Conservation (phyloP, 192 early-diverging fungal genomes). For the Gigaspora rosea region DNA sequence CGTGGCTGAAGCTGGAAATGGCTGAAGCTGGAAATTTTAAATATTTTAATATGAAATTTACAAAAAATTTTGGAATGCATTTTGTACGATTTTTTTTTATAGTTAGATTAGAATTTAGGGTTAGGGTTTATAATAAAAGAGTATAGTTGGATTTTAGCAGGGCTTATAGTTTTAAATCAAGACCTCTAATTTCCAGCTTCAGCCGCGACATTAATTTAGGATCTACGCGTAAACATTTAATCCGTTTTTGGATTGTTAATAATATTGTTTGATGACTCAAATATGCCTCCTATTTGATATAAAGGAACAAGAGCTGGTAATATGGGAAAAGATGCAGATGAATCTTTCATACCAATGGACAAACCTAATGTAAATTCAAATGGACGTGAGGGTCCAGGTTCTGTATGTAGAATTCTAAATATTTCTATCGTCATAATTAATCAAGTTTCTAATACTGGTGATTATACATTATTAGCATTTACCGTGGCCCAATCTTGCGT, state of each 20-base stretch:
- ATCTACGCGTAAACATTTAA: constrained; percentile 9
- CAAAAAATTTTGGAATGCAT: too few species aligned
- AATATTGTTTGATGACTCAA: constrained; percentile 8
- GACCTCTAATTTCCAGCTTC: too few species aligned
- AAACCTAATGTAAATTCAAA: constrained; percentile 2
- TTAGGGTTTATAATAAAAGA: too few species aligned
- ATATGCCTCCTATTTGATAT: constrained; percentile 7
- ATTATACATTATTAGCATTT: constrained; percentile 23
- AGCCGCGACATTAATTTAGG: too few species aligned
- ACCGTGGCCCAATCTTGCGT: constrained; percentile 17
- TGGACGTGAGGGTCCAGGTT: constrained; percentile 17
- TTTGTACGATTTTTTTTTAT: too few species aligned
- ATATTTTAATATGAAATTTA: too few species aligned
- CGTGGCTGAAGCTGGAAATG: too few species aligned
- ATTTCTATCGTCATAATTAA: constrained; percentile 7
- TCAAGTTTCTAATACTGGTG: constrained; percentile 8
- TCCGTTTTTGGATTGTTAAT: not conserved
- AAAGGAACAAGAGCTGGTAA: not conserved
- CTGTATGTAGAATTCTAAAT: constrained; percentile 23
- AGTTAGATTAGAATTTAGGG: too few species aligned
- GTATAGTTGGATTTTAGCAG: too few species aligned
- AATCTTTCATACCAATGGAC: not conserved
- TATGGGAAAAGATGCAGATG: constrained; percentile 20
- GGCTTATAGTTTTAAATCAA: too few species aligned
- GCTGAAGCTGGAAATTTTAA: too few species aligned